phyloP scores from a whole-genome alignment of 1,284 basidiomycete genomes.

The Fomitopsis palustris region DNA sequence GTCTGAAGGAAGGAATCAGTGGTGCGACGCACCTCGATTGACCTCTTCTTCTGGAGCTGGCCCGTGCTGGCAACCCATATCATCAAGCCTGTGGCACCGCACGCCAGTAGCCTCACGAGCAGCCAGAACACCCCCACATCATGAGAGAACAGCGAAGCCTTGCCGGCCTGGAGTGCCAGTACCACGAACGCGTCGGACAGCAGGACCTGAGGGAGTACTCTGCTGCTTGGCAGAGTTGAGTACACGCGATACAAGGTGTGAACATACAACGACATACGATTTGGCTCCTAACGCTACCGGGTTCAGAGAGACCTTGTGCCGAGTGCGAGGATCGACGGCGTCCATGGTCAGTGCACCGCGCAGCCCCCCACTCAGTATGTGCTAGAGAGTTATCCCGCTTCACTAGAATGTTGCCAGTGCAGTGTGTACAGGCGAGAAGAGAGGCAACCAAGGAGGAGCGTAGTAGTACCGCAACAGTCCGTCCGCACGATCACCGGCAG shows the following conservation, averaged over 20 bases:
- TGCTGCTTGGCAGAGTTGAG: conserved; percentile 23
- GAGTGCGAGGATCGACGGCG: conserved; percentile 63
- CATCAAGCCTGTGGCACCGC: conserved; percentile 56
- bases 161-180: conserved; percentile 55
- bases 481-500: neutral
- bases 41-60: conserved; percentile 46
- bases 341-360: conserved; percentile 39
- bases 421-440: neutral
- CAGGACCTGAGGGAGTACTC: conserved; percentile 50
- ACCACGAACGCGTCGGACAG: conserved; percentile 61
- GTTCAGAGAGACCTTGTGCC: conserved; percentile 62
- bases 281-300: conserved; percentile 47
- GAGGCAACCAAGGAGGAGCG: neutral
- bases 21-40: conserved; percentile 47
- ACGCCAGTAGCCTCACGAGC: conserved; percentile 63
- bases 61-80: conserved; percentile 54
- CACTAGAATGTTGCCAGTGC: neutral
- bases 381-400: no score
- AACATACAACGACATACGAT: conserved; percentile 50
- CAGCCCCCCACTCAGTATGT: neutral
- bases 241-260: neutral
- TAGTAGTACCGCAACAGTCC: neutral
- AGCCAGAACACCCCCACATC: conserved; percentile 74
- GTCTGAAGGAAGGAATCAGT: neutral
- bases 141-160: conserved; percentile 59